Base-by-base conservation (phyloP, 495 filamentous ascomycete genomes). In the Pseudevernia furfuracea region DNA sequence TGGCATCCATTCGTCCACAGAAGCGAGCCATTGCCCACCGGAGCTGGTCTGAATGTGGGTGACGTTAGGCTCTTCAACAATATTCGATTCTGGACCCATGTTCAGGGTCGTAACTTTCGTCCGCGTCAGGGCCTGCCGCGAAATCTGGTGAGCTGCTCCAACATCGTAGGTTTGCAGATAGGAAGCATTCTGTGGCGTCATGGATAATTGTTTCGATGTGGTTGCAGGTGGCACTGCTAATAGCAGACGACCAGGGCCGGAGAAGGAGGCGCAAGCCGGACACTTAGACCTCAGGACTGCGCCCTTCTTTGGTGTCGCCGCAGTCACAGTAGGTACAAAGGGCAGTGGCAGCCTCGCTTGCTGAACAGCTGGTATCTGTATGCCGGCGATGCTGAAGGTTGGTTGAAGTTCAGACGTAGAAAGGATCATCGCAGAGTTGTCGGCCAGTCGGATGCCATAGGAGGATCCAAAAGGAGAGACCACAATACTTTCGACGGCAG, bases 11-110 rank as follows among this genome's bases (percentile, higher is more conserved):
- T 88, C 86, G 70, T 99, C 95, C 6, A 95, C 82, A 0, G 90
- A 96, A 43, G 89, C 91, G 66, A 99, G 80, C 94, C 94, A 99
- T 67, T 85, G 82, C 1, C 92, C 93, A 72, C 97, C 87, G 34
- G 80, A 72, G 30, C 88, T 89, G 64, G 92, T 81, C 59, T 84
- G 80, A 62, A 99, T 75, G 58, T 85, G 82, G 17, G 80, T 86
- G 55, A 95, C 80, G 66, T 87, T 84, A 11, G 94, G 92, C 63
- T 96, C 85, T 2, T 79, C 72, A 55, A 97, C 81, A 25, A 80
- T 78, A 48, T 82, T 80, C 0, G 85, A 82, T 62, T 89, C 86
- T 25, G 88, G 87, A 3, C 86, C 85, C 30, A 87, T 77, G 62
- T 89, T 94, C 64, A 89, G 73, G 59, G 86, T 88, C 0, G 94